Evolutionary conservation across 2,329 filamentous ascomycete species (phyloP).

Genomic region (Alternaria viburni): DNA sequence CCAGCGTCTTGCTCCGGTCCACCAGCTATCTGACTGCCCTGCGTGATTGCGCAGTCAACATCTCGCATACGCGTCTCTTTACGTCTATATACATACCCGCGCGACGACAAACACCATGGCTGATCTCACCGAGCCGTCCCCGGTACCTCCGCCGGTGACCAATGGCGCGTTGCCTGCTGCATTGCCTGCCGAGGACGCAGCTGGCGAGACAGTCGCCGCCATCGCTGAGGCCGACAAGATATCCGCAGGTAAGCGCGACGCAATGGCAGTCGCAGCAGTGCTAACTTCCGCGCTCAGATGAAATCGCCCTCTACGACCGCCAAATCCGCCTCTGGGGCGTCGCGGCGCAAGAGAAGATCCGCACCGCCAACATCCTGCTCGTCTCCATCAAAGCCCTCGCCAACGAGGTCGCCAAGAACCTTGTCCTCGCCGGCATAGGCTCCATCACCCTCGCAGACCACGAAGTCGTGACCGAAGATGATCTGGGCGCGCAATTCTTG

Average conservation of each 20-base stretch:
- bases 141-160: slow-evolving; percentile 14
- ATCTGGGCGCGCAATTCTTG: slow-evolving; percentile 75
- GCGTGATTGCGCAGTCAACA: background rate
- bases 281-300: slow-evolving; percentile 63
- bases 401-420: slow-evolving; percentile 96
- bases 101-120: slow-evolving; percentile 23
- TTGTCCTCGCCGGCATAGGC: slow-evolving; percentile 90
- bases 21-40: background rate
- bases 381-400: slow-evolving; percentile 87
- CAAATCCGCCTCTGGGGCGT: slow-evolving; percentile 98
- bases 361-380: slow-evolving; percentile 86
- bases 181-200: slow-evolving; percentile 41
- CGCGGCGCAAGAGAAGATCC: slow-evolving; percentile 88
- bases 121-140: slow-evolving; percentile 14
- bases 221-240: slow-evolving; percentile 51
- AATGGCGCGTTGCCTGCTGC: slow-evolving; percentile 38
- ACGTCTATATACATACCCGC: background rate
- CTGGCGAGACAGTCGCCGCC: slow-evolving; percentile 46
- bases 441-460: slow-evolving; percentile 89
- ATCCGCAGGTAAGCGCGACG: slow-evolving; percentile 43
- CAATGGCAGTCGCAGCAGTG: background rate
- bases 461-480: slow-evolving; percentile 74
- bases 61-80: background rate
- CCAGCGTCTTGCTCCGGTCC: background rate
- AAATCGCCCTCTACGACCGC: slow-evolving; percentile 95